Evolutionary conservation across 2,329 filamentous ascomycete species (phyloP).

Genomic region (Arachnomyces sp.): DNA sequence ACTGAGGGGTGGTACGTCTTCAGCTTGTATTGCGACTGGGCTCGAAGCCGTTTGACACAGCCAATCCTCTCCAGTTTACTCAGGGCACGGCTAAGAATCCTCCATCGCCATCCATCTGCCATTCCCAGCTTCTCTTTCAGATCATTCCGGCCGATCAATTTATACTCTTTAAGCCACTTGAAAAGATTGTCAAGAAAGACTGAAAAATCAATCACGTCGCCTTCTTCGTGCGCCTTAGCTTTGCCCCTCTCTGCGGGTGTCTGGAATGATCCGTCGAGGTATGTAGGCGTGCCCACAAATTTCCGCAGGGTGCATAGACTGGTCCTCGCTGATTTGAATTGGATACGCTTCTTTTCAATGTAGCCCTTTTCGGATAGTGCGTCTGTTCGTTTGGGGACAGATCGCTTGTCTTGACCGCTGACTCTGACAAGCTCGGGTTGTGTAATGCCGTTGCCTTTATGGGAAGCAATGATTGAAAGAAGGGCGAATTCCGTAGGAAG

Average conservation of each 20-base stretch:
- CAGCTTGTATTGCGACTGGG: conserved; percentile 33
- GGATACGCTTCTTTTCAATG: conserved; percentile 48
- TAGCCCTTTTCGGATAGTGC: conserved; percentile 50
- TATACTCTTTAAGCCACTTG: conserved; percentile 39
- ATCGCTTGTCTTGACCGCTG: conserved; percentile 57
- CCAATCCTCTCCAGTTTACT: conserved; percentile 40
- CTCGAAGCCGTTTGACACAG: conserved; percentile 36
- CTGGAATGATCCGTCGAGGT: conserved; percentile 4
- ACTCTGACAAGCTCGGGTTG: conserved; percentile 48
- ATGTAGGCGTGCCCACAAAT: conserved; percentile 26
- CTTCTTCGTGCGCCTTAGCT: conserved; percentile 10
- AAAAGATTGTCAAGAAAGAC: conserved; percentile 43
- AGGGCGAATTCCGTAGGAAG: conserved; percentile 48
- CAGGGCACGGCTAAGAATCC: conserved; percentile 34
- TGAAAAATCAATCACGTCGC: conserved; percentile 40
- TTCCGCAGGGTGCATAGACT: conserved; percentile 49
- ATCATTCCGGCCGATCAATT: conserved; percentile 46
- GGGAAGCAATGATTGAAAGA: conserved; percentile 51
- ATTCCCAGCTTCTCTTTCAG: conserved; percentile 42
- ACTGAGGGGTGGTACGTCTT: conserved; percentile 34
- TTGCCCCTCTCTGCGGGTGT: conserved; percentile 9
- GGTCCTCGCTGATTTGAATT: conserved; percentile 43
- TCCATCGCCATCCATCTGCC: conserved; percentile 29
- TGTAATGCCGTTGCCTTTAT: conserved; percentile 46
- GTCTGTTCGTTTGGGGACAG: conserved; percentile 54